Base-by-base conservation (phyloP, 495 filamentous ascomycete genomes). In the Aspergillus sclerotioniger region DNA sequence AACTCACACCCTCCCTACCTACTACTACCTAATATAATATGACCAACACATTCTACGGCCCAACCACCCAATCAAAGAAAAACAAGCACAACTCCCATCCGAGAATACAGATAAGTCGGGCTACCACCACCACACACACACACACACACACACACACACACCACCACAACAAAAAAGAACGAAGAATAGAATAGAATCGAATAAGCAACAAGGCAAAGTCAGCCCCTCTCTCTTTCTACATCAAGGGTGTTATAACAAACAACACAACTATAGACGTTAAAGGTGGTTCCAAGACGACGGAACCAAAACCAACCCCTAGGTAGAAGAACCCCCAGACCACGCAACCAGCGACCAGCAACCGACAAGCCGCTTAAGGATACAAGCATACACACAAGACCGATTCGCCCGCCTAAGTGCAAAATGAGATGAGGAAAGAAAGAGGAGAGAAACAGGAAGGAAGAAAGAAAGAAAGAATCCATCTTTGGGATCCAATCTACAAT, bases 391-490 rank as follows among this genome's bases (percentile, higher is more conserved):
- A 35, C 39, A 57, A 49, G 35, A 57, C 31, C 51, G 44, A 46
- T 54, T 29, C 53, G 39, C 43, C 35, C 53, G 32, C 31, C 46
- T 50, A 51, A 54, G 45, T 47, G 41, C 58, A 55, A 28, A 49
- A 46, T 29, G 53, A 56, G 47, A 64, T 60, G 56, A 62, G 49
- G 57, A 64, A 49, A 57, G 52, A 48, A 52, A 62, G 20, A 9
- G 41, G 35, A 54, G 35, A 20, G 43, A 65, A 29, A 56, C n/a
- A 58, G 59, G 15, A 59, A 46, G 25, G 5, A 25, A 52, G 45
- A 32, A 29, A 53, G 31, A 58, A 53, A 32, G 25, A 32, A 50
- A 16, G 10, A 6, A 17, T 28, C 33, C 33, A 37, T 3, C 13
- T 16, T 25, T 25, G n/a, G 47, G 25, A 32, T 50, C 25, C 47